Conservation (phyloP, 2,329 filamentous ascomycete genomes). For the Niveomyces coronatus region DNA sequence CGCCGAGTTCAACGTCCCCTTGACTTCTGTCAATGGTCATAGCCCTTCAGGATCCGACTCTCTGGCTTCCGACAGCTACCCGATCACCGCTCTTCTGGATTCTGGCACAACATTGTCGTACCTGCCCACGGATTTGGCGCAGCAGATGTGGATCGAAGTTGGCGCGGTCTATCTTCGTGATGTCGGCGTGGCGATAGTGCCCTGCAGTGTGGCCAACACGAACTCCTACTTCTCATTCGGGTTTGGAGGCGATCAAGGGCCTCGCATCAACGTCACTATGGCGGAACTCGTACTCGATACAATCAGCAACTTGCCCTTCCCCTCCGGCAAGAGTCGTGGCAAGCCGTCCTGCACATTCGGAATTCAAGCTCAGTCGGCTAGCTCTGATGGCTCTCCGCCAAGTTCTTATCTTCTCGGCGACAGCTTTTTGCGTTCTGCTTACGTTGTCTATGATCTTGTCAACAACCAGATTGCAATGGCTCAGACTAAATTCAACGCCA, state of each 20-base stretch:
- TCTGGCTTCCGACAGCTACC: constrained; percentile 30
- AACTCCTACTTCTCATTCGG: constrained; percentile 43
- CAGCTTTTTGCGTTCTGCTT: constrained; percentile 49
- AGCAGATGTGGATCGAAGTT: constrained; percentile 42
- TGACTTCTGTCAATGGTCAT: constrained; percentile 37
- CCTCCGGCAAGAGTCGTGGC: constrained; percentile 13
- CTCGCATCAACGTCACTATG: constrained; percentile 42
- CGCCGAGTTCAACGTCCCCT: constrained; percentile 36
- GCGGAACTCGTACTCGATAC: constrained; percentile 44
- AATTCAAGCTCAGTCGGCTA: constrained; percentile 37
- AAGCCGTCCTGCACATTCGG: constrained; percentile 44
- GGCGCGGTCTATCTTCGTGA: constrained; percentile 36
- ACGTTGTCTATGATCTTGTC: constrained; percentile 48
- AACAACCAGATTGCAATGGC: constrained; percentile 48
- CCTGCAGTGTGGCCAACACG: constrained; percentile 36
- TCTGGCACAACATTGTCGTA: constrained; percentile 66
- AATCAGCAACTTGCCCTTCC: constrained; percentile 16
- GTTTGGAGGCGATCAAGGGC: constrained; percentile 38
- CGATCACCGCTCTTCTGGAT: constrained; percentile 58
- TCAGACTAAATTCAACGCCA: constrained; percentile 45
- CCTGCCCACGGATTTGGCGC: constrained; percentile 50
- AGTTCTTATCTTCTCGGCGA: constrained; percentile 43
- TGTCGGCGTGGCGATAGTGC: constrained; percentile 33
- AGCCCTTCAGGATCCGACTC: constrained; percentile 40
- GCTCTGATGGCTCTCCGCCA: constrained; percentile 11